Evolutionary conservation across 495 filamentous ascomycete genomes (phyloP).

Genomic region (Penicillium angulare): DNA sequence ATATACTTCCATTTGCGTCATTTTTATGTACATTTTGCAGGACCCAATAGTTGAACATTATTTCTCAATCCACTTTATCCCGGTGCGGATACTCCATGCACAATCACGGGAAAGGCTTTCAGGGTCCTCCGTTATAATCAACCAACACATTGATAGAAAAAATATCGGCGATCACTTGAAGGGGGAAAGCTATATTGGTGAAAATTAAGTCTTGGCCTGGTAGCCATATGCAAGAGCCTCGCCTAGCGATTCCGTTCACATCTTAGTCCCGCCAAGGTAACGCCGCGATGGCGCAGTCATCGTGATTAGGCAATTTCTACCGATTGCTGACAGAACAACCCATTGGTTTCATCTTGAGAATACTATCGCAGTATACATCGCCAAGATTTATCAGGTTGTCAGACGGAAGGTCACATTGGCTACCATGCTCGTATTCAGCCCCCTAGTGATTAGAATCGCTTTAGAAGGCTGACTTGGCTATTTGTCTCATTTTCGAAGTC

Average conservation of each 20-base stretch:
- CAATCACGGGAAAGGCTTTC: no score
- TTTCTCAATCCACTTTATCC: no score
- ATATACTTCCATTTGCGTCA: no score
- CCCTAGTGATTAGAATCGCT: not conserved
- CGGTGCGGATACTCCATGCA: no score
- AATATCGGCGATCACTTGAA: no score
- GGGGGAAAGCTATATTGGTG: no score
- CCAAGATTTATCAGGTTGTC: not conserved
- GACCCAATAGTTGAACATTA: no score
- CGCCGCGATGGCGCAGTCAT: not conserved
- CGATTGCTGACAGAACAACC: not conserved
- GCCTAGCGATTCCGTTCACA: conserved; percentile 1
- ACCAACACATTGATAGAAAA: no score
- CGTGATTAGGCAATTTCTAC: conserved; percentile 10
- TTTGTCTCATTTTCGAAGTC: not conserved
- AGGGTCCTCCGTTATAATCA: no score
- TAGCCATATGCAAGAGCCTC: not conserved
- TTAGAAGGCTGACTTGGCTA: not conserved
- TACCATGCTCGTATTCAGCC: conserved; percentile 10
- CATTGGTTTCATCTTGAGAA: conserved; percentile 8
- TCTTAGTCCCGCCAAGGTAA: not conserved
- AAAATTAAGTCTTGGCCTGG: not conserved
- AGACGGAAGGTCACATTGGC: conserved; percentile 6
- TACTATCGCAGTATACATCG: conserved; percentile 2
- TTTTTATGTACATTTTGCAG: no score